Base-by-base conservation (phyloP, 1,284 basidiomycete species). In the Ceratobasidium sp. region DNA sequence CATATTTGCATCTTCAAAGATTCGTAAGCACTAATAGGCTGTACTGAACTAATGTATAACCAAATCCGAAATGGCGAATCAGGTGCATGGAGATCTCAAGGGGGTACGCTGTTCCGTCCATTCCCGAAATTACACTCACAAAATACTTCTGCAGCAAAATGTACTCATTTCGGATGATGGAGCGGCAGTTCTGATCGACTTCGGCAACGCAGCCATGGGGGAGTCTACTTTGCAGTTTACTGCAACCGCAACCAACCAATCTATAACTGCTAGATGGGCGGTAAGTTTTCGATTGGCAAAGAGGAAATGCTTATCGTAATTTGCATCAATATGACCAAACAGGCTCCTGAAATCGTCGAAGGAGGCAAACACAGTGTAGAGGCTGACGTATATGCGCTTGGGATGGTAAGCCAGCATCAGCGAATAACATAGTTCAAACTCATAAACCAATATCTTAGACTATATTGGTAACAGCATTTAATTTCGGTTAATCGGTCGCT, bases 381-480 rank as follows among this genome's bases (percentile, higher is more conserved):
- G 45, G 60, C 23, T 18, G 60, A 62, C 18, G 60, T 62, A 10
- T 62, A 45, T 30, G 60, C 60, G 5, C 60, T 62, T 14, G 60
- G 60, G 14, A 62, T 62, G 60, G 60, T 62, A 23, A 45, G 60
- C 48, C 18, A 3, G 16, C 45, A 46, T 18, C 16, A 43, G 41
- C 9, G 41, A 18, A 5, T 46, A 18, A 46, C 16, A 8, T 46
- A 21, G 23, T 46, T 18, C 5, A 18, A 8, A 6, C 5, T 14
- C 5, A 18, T 3, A 18, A 21, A 46, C 4, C 5, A 5, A 4
- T 46, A 8, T 18, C 5, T 46, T 18, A 59, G 57, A 59, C 57
- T 8, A 39, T 59, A 4, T 21, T 59, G 21, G 57, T 59, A 21
- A 3, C 34, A 10, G 12, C 3, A 23, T 23, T 21, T 18, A 2